Evolutionary conservation across 1,139 yeast species (phyloP).

Genomic region (Sugiyamaella japonica): DNA sequence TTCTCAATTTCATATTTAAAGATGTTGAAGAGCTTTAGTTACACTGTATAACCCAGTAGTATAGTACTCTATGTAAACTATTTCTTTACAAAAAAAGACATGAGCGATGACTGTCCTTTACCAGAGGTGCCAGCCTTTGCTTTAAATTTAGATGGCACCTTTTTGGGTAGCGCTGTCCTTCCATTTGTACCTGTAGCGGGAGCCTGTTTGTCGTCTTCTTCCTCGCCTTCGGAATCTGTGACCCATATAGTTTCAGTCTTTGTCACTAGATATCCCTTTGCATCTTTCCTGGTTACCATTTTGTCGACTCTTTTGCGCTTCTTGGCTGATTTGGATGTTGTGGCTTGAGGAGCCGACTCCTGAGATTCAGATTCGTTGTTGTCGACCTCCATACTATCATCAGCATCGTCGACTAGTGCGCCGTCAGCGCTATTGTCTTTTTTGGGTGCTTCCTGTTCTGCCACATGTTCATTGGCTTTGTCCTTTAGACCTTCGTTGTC

Average conservation of each 20-base stretch:
- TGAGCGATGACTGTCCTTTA: slow-evolving; percentile 24
- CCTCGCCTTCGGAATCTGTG: slow-evolving; percentile 26
- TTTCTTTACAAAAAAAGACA: slow-evolving; percentile 29
- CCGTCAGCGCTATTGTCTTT: not conserved
- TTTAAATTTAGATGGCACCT: slow-evolving; percentile 14
- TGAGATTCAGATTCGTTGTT: slow-evolving; percentile 1
- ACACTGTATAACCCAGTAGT: no score
- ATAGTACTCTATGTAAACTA: not conserved
- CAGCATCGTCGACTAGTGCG: not conserved
- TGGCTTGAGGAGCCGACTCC: not conserved
- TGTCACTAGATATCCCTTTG: slow-evolving; percentile 26
- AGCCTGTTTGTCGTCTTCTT: slow-evolving; percentile 1
- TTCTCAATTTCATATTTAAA: no score
- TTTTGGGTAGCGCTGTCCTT: slow-evolving; percentile 14
- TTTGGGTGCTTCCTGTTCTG: slow-evolving; percentile 5
- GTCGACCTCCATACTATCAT: slow-evolving; percentile 16
- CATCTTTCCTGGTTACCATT: slow-evolving; percentile 22
- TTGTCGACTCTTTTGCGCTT: slow-evolving; percentile 24
- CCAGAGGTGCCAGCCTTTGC: slow-evolving; percentile 15
- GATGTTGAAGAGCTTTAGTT: no score
- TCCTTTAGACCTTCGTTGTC: slow-evolving; percentile 8
- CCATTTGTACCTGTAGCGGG: not conserved
- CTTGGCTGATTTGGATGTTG: not conserved
- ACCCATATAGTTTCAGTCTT: slow-evolving; percentile 26
- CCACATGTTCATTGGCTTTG: not conserved